A percentile compares a stretch with the other conserved stretches of the same genome.
These are phyloP conservation scores for Debaryomyces tyrocola DNA, from an alignment of 805 yeast species.

Conservation along the genomic window DNA sequence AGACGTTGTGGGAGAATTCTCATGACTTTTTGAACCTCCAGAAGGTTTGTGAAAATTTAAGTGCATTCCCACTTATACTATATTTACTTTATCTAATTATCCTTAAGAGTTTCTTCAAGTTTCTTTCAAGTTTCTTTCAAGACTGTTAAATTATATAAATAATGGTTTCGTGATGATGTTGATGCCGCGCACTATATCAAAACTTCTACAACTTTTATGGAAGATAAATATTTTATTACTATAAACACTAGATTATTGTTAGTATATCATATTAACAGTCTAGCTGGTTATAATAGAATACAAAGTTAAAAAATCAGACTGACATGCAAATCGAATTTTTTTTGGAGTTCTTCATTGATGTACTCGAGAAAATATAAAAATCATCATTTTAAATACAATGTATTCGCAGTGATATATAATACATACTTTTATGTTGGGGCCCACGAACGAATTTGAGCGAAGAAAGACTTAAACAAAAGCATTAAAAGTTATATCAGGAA, in stretches of 20 bases:
- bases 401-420: neutral
- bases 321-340: slow-evolving; percentile 42
- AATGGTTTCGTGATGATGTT: neutral
- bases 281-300: neutral
- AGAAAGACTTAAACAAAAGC: slow-evolving; percentile 2
- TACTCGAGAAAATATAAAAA: slow-evolving; percentile 4
- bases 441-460: neutral
- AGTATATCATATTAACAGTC: neutral
- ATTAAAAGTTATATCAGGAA: slow-evolving; percentile 30
- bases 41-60: neutral
- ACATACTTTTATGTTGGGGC: neutral
- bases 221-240: neutral
- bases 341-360: slow-evolving; percentile 23
- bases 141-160: neutral
- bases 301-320: slow-evolving; percentile 29
- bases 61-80: neutral
- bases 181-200: neutral
- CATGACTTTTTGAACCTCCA: neutral
- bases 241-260: neutral
- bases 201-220: neutral
- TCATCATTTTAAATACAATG: slow-evolving; percentile 16
- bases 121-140: too few species aligned
- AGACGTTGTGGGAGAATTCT: neutral
- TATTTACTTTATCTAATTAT: too few species aligned
- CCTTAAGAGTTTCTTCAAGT: too few species aligned